Conservation (phyloP, 257 asterid genomes). For the Handroanthus guayacan region DNA sequence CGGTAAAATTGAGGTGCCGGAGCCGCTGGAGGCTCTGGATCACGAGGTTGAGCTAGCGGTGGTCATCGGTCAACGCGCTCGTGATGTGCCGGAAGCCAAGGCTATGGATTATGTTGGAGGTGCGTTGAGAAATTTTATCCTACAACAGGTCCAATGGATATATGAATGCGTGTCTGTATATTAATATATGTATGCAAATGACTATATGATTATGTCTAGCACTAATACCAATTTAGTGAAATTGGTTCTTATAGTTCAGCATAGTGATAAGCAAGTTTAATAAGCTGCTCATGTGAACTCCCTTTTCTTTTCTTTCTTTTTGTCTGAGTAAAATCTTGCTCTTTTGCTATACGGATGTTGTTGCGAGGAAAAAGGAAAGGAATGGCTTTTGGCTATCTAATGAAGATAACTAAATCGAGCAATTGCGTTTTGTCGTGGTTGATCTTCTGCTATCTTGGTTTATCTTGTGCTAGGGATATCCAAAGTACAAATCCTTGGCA, state of each 20-base stretch:
- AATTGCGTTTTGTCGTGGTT: too few relatives aligned
- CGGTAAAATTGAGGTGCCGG: constrained; percentile 86
- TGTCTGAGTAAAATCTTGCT: too few relatives aligned
- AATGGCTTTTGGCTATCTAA: too few relatives aligned
- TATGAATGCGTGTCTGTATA: not conserved
- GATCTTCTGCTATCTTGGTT: not conserved
- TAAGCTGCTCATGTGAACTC: too few relatives aligned
- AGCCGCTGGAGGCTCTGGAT: constrained; percentile 78
- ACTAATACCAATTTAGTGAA: too few relatives aligned
- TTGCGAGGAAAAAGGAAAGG: too few relatives aligned
- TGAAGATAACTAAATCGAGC: too few relatives aligned
- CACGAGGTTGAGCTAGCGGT: constrained; percentile 99
- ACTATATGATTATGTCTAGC: not conserved
- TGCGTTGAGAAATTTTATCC: constrained; percentile 20
- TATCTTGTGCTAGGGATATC: constrained; percentile 9
- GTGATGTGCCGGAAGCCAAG: constrained; percentile 78
- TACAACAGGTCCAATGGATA: not conserved
- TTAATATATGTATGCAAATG: too few relatives aligned
- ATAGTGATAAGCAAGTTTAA: too few relatives aligned
- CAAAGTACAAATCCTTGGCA: constrained; percentile 1
- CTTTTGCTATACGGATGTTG: too few relatives aligned
- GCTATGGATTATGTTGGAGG: constrained; percentile 95
- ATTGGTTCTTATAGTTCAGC: too few relatives aligned
- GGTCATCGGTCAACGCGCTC: constrained; percentile 82
- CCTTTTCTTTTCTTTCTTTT: too few relatives aligned